Evolutionary conservation across 2,329 filamentous ascomycete genomes (phyloP).

Genomic region (Magnaporthiopsis incrustans): DNA sequence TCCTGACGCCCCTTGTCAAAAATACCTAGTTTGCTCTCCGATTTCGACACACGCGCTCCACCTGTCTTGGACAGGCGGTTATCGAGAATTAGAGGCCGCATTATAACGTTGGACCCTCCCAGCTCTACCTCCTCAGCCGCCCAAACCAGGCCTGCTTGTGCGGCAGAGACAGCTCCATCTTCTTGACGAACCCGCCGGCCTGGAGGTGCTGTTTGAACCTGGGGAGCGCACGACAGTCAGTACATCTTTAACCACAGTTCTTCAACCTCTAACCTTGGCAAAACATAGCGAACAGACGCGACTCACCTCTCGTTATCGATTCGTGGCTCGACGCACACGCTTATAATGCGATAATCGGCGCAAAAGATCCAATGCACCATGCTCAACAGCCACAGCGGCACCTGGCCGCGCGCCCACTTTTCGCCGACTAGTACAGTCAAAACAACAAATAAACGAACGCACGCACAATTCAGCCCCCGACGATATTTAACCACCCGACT

Average conservation of each 20-base stretch:
- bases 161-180: slow-evolving; percentile 77
- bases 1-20: no score
- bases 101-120: slow-evolving; percentile 61
- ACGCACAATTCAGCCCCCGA: no score
- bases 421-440: slow-evolving; percentile 87
- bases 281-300: no score
- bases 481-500: no score
- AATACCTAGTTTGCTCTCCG: no score
- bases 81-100: no score
- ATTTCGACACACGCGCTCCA: no score
- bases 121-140: slow-evolving; percentile 69
- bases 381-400: slow-evolving; percentile 74
- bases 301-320: slow-evolving; percentile 82
- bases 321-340: slow-evolving; percentile 78
- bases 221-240: no score
- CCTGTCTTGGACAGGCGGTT: no score
- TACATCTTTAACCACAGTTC: no score
- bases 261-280: no score
- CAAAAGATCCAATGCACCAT: slow-evolving; percentile 78
- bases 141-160: slow-evolving; percentile 91
- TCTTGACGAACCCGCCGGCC: slow-evolving; percentile 71
- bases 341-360: slow-evolving; percentile 72
- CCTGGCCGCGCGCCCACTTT: slow-evolving; percentile 79
- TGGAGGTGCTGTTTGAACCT: slow-evolving; percentile 63
- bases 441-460: no score